Evolutionary conservation across 2,329 filamentous ascomycete genomes (phyloP).

Genomic region (Hypoxylon sp.): DNA sequence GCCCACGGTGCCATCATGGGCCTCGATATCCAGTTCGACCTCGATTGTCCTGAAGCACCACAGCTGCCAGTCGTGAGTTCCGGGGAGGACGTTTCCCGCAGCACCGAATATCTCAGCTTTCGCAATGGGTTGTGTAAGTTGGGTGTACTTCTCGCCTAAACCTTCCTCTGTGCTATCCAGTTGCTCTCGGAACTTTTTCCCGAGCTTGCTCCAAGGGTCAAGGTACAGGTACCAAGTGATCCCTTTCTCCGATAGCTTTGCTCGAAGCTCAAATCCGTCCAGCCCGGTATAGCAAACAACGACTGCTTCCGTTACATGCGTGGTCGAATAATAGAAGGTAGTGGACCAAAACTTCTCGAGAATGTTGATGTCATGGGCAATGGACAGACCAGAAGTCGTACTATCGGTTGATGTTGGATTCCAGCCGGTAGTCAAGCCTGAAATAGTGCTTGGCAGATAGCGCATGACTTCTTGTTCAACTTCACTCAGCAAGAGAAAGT

Average conservation of each 20-base stretch:
- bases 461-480: constrained; percentile 44
- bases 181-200: not conserved
- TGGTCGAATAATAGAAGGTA: constrained; percentile 45
- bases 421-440: constrained; percentile 7
- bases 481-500: constrained; percentile 38
- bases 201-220: constrained; percentile 30
- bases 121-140: constrained; percentile 37
- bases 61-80: constrained; percentile 24
- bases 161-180: not conserved
- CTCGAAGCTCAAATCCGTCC: constrained; percentile 42
- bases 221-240: constrained; percentile 48
- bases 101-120: constrained; percentile 17
- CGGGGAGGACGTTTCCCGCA: constrained; percentile 14
- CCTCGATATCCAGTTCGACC: not conserved
- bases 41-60: constrained; percentile 28
- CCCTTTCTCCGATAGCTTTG: constrained; percentile 36
- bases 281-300: constrained; percentile 45
- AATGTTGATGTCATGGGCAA: not conserved
- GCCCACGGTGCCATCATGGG: not conserved
- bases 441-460: constrained; percentile 41
- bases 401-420: too few species aligned
- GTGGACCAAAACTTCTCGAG: constrained; percentile 22
- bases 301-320: constrained; percentile 47
- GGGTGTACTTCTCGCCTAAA: not conserved
- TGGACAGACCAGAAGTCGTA: not conserved